Conservation (phyloP, 2,329 filamentous ascomycete genomes). For the Ceratocystis diversiconidia region DNA sequence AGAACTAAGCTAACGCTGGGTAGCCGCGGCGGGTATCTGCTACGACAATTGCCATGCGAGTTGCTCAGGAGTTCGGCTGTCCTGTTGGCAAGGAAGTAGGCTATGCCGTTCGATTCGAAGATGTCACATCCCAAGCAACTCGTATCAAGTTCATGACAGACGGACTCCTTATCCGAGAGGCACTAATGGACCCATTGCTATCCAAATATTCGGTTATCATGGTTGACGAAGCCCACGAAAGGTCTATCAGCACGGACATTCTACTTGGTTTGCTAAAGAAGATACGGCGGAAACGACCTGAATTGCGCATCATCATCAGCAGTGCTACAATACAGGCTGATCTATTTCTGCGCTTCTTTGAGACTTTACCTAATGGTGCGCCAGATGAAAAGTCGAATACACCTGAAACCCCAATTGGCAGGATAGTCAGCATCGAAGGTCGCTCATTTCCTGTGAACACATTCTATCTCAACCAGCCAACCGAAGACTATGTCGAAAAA, state of each 20-base stretch:
- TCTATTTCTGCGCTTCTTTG: slow-evolving; percentile 68
- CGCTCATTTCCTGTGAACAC: slow-evolving; percentile 80
- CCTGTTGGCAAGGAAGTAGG: slow-evolving; percentile 82
- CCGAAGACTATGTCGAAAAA: slow-evolving; percentile 75
- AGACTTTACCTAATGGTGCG: slow-evolving; percentile 20
- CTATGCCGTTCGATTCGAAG: slow-evolving; percentile 85
- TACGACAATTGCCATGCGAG: slow-evolving; percentile 73
- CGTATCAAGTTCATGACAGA: slow-evolving; percentile 93
- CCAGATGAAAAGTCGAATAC: not conserved
- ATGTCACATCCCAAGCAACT: slow-evolving; percentile 72
- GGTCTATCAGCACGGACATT: slow-evolving; percentile 84
- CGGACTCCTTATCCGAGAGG: slow-evolving; percentile 78
- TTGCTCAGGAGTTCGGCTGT: slow-evolving; percentile 79
- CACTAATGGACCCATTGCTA: slow-evolving; percentile 78
- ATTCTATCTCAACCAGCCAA: slow-evolving; percentile 62
- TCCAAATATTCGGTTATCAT: slow-evolving; percentile 91
- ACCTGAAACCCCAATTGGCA: not conserved
- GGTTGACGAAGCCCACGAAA: slow-evolving; percentile 93
- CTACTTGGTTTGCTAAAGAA: slow-evolving; percentile 84
- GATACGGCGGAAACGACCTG: slow-evolving; percentile 63
- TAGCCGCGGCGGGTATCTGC: slow-evolving; percentile 82
- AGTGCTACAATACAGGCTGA: slow-evolving; percentile 89
- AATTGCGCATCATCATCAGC: slow-evolving; percentile 78
- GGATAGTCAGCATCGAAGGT: slow-evolving; percentile 51
- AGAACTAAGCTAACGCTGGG: not conserved